Percentiles rank a stretch among this genome's conserved stretches.
These are phyloP conservation scores for Glarea lozoyensis DNA, from an alignment of 495 filamentous ascomycete genomes.

Conservation along the genomic window DNA sequence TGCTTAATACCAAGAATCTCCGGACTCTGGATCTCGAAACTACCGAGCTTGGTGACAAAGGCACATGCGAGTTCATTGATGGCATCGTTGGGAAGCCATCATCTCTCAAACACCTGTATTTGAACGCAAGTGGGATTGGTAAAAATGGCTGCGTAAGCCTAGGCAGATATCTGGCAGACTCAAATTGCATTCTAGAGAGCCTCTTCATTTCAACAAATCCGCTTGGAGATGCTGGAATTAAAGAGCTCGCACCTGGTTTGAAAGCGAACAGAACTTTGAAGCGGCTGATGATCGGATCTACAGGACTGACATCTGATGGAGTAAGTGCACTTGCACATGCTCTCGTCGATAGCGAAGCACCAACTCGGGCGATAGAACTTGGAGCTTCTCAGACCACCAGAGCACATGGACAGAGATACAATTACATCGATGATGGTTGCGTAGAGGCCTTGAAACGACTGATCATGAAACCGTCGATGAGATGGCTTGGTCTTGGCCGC, in stretches of 20 bases:
- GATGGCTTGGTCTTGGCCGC: slow-evolving; percentile 21
- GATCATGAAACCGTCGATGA: slow-evolving; percentile 6
- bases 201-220: slow-evolving; percentile 30
- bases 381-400: slow-evolving; percentile 26
- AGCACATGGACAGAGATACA: slow-evolving; percentile 28
- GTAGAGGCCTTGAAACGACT: slow-evolving; percentile 9
- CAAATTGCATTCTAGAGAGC: slow-evolving; percentile 22
- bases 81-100: slow-evolving; percentile 13
- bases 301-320: slow-evolving; percentile 21
- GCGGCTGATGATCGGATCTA: slow-evolving; percentile 20
- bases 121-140: slow-evolving; percentile 30
- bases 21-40: slow-evolving; percentile 33
- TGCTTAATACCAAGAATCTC: slow-evolving; percentile 24
- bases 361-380: slow-evolving; percentile 22
- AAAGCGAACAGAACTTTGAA: slow-evolving; percentile 18
- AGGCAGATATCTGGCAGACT: slow-evolving; percentile 20
- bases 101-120: slow-evolving; percentile 27
- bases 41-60: slow-evolving; percentile 30
- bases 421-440: slow-evolving; percentile 19
- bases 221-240: slow-evolving; percentile 19
- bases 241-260: slow-evolving; percentile 21
- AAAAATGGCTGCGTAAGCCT: slow-evolving; percentile 21
- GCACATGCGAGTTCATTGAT: slow-evolving; percentile 25
- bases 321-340: slow-evolving; percentile 20
- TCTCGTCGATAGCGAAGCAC: slow-evolving; percentile 15